Conservation (phyloP, 192 early-diverging fungal species). For the Chytriomyces hyalinus region DNA sequence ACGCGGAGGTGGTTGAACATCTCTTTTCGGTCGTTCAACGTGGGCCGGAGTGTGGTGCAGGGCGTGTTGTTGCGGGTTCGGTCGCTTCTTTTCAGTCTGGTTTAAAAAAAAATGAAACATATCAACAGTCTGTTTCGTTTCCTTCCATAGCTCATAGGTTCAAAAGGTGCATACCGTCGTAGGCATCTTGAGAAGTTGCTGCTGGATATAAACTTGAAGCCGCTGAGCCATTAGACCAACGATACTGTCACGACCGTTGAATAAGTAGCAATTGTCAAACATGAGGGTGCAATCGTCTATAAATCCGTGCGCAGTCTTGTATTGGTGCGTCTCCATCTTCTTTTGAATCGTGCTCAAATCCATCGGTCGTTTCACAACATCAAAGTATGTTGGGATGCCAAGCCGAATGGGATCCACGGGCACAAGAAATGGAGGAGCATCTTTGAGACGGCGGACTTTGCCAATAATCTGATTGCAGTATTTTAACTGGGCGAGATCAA, state of each 20-base stretch:
- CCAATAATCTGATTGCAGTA: constrained; percentile 77
- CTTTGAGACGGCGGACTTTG: constrained; percentile 77
- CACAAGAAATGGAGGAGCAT: constrained; percentile 81
- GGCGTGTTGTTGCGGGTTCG: background rate
- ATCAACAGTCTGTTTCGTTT: too few relatives aligned
- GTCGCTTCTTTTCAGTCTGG: background rate
- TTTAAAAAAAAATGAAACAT: background rate
- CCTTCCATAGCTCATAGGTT: background rate
- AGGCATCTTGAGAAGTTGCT: constrained; percentile 54
- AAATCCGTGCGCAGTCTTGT: constrained; percentile 54
- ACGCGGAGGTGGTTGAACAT: constrained; percentile 17
- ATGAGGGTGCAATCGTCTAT: constrained; percentile 54
- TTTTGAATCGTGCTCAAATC: constrained; percentile 79
- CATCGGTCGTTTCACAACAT: constrained; percentile 79
- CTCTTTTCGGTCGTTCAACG: constrained; percentile 34
- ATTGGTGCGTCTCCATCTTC: constrained; percentile 67
- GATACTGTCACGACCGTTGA: constrained; percentile 52
- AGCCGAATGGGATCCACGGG: constrained; percentile 76
- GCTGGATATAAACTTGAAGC: constrained; percentile 45
- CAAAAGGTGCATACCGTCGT: constrained; percentile 5
- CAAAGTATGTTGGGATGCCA: constrained; percentile 72
- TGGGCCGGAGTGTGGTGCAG: background rate
- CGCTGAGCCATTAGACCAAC: constrained; percentile 44
- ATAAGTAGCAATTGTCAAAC: constrained; percentile 60
- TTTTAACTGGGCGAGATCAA: constrained; percentile 78